Conservation (phyloP, 306 rosid genomes). For the Inga laurina region DNA sequence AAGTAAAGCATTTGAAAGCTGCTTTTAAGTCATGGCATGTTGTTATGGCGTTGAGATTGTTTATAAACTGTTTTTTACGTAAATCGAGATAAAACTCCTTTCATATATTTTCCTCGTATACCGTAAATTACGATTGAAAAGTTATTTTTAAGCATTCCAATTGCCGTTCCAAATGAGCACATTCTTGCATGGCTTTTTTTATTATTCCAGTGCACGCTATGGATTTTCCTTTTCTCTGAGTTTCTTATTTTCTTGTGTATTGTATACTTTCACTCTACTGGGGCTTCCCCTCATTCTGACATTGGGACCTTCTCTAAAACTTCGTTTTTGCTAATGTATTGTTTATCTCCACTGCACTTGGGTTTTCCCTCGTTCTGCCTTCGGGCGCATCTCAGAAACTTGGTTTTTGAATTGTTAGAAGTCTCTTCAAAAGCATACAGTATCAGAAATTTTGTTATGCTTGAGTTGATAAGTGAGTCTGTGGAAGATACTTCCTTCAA, state of each 20-base stretch:
- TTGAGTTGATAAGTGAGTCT: not conserved
- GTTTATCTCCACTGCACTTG: not conserved
- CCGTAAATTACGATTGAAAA: too few species aligned
- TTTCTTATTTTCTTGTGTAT: not conserved
- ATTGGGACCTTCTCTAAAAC: not conserved
- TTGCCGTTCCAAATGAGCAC: too few species aligned
- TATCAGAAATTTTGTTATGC: not conserved
- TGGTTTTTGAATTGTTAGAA: not conserved
- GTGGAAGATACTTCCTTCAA: not conserved
- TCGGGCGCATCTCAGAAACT: not conserved
- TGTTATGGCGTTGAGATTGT: too few species aligned
- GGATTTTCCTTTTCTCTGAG: not conserved
- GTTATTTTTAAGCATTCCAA: too few species aligned
- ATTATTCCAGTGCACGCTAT: not conserved
- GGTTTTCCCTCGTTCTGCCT: not conserved
- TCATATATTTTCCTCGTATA: too few species aligned
- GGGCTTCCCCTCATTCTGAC: not conserved
- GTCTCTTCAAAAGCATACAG: not conserved
- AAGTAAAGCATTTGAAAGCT: not conserved
- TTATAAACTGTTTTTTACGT: too few species aligned
- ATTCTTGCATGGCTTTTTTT: not conserved
- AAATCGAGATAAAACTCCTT: too few species aligned
- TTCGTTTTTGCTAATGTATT: not conserved
- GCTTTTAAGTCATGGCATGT: not conserved
- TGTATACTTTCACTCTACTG: not conserved